Percentiles rank a stretch among this genome's conserved stretches.
Evolutionary conservation across 2,329 filamentous ascomycete species (phyloP).

Genomic region (Talaromyces sp.): DNA sequence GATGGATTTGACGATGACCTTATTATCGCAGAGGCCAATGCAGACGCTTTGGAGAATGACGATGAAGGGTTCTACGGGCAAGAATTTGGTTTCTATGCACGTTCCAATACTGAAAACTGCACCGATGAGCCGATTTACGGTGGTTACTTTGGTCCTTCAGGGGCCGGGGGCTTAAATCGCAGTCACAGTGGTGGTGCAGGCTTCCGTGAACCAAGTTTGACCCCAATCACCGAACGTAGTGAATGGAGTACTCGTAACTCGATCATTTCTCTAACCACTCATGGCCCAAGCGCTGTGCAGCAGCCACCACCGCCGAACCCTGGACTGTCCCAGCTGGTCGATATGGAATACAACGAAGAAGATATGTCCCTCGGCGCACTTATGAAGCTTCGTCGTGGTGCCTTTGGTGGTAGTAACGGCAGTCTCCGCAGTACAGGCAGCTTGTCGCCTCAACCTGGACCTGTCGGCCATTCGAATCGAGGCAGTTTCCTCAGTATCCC

Average conservation of each 20-base stretch:
- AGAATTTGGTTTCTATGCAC: slow-evolving; percentile 93
- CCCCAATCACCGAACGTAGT: slow-evolving; percentile 91
- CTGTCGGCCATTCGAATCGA: slow-evolving; percentile 32
- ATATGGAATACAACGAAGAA: slow-evolving; percentile 57
- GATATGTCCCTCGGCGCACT: slow-evolving; percentile 73
- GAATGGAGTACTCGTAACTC: slow-evolving; percentile 96
- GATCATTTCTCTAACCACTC: slow-evolving; percentile 68
- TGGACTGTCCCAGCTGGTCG: slow-evolving; percentile 72
- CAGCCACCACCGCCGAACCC: slow-evolving; percentile 54
- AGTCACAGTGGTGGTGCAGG: slow-evolving; percentile 70
- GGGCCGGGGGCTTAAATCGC: slow-evolving; percentile 59
- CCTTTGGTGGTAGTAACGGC: slow-evolving; percentile 77
- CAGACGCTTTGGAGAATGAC: slow-evolving; percentile 86
- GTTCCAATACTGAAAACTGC: slow-evolving; percentile 44
- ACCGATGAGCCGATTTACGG: slow-evolving; percentile 67
- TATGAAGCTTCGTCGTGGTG: slow-evolving; percentile 67
- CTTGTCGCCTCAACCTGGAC: slow-evolving; percentile 37
- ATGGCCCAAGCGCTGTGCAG: slow-evolving; percentile 34
- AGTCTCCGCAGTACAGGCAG: slow-evolving; percentile 59
- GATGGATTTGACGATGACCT: slow-evolving; percentile 76
- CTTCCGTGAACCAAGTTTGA: slow-evolving; percentile 84
- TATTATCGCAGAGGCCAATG: slow-evolving; percentile 93
- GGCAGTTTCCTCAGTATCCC: slow-evolving; percentile 35
- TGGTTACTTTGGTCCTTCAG: slow-evolving; percentile 81
- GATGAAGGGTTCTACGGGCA: slow-evolving; percentile 92